Evolutionary conservation across 164 flowering plant species (phyloP), one percentile per base, ranked within the genome.

Genomic region (Platanus orientalis): DNA sequence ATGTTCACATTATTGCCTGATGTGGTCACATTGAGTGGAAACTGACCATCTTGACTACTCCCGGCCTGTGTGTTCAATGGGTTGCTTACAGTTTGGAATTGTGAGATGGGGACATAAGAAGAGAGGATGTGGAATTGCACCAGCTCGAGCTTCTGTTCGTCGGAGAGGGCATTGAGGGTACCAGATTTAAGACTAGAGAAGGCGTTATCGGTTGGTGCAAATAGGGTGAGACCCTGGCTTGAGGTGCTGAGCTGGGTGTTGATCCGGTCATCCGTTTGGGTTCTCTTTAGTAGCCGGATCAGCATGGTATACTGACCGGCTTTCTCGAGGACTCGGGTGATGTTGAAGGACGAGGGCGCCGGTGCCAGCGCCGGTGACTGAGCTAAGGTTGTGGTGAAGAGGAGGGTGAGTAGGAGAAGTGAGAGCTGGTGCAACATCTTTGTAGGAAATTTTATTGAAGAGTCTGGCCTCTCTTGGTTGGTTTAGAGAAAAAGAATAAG

Each of bases 11-110:
- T 71, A 61, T 68, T 85, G 21, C 88, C 94, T 0, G 76, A 53
- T 2, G 89, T 81, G 7, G 92, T 86, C n/a, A 95, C 78, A 65
- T 88, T 92, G 12, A 95, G 67, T 0, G 89, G 92, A 29, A 77
- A 88, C 65, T 70, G 71, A 0, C 79, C 81, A 3, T 61, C 51
- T n/a, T 48, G 53, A 51, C 66, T 70, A 66, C 77, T 68, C 12
- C 97, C 95, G 4, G 97, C 97, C 47, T 88, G 90, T 0, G 99
- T 91, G 16, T 88, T 53, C 24, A 92, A 52, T 0, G 97, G 99
- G 66, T 94, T 94, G 73, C 89, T 91, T 13, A 81, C 79, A 0
- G 96, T 92, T 53, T 89, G 93, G 71, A 95, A 89, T 60, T 81
- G 82, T 4, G 89, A 48, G 7, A 66, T 29, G 21, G 93, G 58